Evolutionary conservation across 805 yeast species (phyloP).

Genomic region (Lachancea mirantina): DNA sequence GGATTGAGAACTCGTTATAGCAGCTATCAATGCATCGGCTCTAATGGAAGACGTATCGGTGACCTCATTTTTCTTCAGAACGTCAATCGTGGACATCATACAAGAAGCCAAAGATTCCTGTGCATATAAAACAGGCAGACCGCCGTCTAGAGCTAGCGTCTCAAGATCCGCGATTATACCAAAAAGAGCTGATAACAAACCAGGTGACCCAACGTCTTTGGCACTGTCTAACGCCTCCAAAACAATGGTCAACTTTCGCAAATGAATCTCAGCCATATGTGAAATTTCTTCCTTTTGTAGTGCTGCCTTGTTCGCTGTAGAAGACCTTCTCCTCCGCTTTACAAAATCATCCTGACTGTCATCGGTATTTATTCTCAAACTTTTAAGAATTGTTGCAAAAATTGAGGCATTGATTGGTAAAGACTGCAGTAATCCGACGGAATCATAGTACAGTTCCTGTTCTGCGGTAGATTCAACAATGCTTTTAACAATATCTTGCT

Average conservation of each 20-base stretch:
- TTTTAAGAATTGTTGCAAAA: slow-evolving; percentile 52
- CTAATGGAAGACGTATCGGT: slow-evolving; percentile 63
- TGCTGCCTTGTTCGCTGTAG: slow-evolving; percentile 68
- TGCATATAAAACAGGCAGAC: slow-evolving; percentile 81
- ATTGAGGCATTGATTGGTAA: slow-evolving; percentile 48
- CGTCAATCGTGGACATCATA: slow-evolving; percentile 61
- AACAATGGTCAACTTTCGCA: slow-evolving; percentile 68
- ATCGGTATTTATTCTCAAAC: slow-evolving; percentile 49
- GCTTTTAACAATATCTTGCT: slow-evolving; percentile 49
- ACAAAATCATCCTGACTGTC: slow-evolving; percentile 39
- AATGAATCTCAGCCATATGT: slow-evolving; percentile 67
- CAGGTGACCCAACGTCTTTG: slow-evolving; percentile 32
- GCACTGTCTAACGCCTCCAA: slow-evolving; percentile 67
- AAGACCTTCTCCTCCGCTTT: slow-evolving; percentile 69
- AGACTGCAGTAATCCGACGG: slow-evolving; percentile 47
- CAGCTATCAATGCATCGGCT: slow-evolving; percentile 85
- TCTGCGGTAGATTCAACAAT: slow-evolving; percentile 50
- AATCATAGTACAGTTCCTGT: slow-evolving; percentile 41
- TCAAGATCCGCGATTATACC: slow-evolving; percentile 66
- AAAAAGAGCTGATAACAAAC: slow-evolving; percentile 46
- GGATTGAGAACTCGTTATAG: slow-evolving; percentile 80
- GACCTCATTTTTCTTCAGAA: slow-evolving; percentile 38
- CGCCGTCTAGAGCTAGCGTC: slow-evolving; percentile 84
- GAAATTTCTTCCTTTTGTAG: slow-evolving; percentile 62
- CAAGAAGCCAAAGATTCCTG: slow-evolving; percentile 88